These are phyloP conservation scores for Candida awuae DNA, from an alignment of 805 yeast genomes.

Conservation along the genomic window DNA sequence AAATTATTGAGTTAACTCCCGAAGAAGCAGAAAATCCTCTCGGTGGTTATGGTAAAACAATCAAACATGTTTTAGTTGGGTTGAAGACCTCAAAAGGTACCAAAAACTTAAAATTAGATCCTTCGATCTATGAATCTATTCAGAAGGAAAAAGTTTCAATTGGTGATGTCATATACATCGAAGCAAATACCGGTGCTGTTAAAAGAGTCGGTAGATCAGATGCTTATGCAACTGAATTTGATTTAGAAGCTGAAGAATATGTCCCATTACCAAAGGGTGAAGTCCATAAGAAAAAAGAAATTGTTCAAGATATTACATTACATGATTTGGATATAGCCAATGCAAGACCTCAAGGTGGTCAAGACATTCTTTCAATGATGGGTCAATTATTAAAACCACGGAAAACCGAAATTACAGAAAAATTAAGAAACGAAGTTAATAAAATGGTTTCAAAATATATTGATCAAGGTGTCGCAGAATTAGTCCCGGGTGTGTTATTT, in stretches of 20 bases:
- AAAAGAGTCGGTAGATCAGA: slow-evolving; percentile 93
- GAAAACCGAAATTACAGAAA: slow-evolving; percentile 93
- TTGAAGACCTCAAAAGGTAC: slow-evolving; percentile 96
- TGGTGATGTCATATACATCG: slow-evolving; percentile 94
- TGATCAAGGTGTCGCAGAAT: slow-evolving; percentile 97
- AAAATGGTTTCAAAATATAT: slow-evolving; percentile 97
- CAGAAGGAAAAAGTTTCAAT: slow-evolving; percentile 93
- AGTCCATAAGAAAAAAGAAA: slow-evolving; percentile 89
- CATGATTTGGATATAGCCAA: slow-evolving; percentile 98
- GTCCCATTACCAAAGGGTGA: slow-evolving; percentile 99
- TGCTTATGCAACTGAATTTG: slow-evolving; percentile 94
- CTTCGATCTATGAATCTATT: slow-evolving; percentile 91
- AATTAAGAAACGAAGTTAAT: slow-evolving; percentile 93
- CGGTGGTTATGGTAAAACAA: slow-evolving; percentile 69
- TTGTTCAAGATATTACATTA: slow-evolving; percentile 94
- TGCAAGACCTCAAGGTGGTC: slow-evolving; percentile 94
- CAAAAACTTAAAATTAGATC: slow-evolving; percentile 96
- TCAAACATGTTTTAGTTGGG: slow-evolving; percentile 84
- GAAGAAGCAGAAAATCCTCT: slow-evolving; percentile 88
- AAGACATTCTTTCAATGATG: slow-evolving; percentile 95
- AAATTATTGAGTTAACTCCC: slow-evolving; percentile 85
- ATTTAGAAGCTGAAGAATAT: slow-evolving; percentile 95
- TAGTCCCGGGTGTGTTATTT: slow-evolving; percentile 94
- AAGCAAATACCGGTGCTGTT: slow-evolving; percentile 90
- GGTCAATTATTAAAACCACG: slow-evolving; percentile 94